Evolutionary conservation across 2,329 filamentous ascomycete species (phyloP).

Genomic region (Leptographium lundbergii): DNA sequence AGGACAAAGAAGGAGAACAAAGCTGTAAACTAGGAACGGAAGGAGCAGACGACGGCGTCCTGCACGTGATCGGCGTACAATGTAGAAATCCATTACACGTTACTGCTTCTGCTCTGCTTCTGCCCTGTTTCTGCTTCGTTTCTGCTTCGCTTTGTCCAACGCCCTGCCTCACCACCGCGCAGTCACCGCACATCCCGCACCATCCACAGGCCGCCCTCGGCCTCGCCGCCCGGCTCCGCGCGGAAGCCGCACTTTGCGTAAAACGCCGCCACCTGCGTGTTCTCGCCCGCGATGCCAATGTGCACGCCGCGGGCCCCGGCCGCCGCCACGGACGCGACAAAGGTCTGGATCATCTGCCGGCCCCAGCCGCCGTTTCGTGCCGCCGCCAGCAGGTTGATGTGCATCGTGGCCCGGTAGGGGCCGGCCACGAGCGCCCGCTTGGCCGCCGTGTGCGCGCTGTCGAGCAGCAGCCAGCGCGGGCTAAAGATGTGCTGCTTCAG

Average conservation of each 20-base stretch:
- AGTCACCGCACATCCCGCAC: constrained; percentile 27
- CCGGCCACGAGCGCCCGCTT: constrained; percentile 20
- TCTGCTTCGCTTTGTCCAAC: too few relatives aligned
- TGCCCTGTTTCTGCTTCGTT: not conserved
- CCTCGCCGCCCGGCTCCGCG: constrained; percentile 22
- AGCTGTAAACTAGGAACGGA: not conserved
- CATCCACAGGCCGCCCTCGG: constrained; percentile 26
- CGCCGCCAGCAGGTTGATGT: constrained; percentile 32
- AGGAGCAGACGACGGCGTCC: not conserved
- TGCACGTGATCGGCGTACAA: not conserved
- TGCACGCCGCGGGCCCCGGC: constrained; percentile 22
- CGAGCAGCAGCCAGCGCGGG: constrained; percentile 25
- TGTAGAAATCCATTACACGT: not conserved
- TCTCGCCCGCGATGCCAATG: constrained; percentile 32
- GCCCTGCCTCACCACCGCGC: too few relatives aligned
- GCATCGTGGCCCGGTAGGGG: constrained; percentile 31
- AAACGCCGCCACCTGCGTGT: constrained; percentile 33
- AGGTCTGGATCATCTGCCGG: constrained; percentile 24
- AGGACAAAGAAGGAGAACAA: not conserved
- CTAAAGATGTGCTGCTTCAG: constrained; percentile 30
- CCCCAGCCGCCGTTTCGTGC: constrained; percentile 33
- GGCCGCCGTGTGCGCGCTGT: constrained; percentile 16
- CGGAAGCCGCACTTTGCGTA: constrained; percentile 35
- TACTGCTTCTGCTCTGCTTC: not conserved
- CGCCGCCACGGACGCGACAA: constrained; percentile 24